Conservation (phyloP, 164 flowering plant species). For the Echeveria elegans region DNA sequence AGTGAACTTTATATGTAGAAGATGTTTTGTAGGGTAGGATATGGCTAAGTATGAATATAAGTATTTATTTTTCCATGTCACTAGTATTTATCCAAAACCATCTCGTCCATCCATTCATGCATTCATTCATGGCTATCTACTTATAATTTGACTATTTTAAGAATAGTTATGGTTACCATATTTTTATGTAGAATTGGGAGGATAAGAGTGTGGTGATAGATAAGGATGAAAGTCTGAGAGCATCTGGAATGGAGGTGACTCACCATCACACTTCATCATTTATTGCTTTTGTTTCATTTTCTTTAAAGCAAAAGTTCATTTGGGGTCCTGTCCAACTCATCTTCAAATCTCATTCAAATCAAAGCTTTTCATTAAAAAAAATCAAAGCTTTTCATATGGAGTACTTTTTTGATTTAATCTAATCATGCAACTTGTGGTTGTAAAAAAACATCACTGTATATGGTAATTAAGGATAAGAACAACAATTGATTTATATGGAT, state of each 20-base stretch:
- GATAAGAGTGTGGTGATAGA: neutral
- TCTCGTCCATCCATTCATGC: neutral
- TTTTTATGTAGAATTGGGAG: too few relatives aligned
- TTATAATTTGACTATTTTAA: neutral
- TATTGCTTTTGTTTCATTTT: neutral
- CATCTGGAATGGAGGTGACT: neutral
- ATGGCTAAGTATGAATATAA: slow-evolving; percentile 3
- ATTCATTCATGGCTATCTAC: neutral
- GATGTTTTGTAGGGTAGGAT: neutral
- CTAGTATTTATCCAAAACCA: neutral
- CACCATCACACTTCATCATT: neutral
- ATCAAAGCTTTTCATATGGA: too few relatives aligned
- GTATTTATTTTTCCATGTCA: too few relatives aligned
- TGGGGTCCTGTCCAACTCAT: neutral
- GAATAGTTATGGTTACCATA: neutral
- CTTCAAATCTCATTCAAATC: too few relatives aligned
- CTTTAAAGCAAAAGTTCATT: neutral
- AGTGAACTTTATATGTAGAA: neutral
- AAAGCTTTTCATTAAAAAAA: too few relatives aligned
- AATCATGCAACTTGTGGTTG: too few relatives aligned
- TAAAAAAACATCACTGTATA: too few relatives aligned
- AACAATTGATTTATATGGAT: too few relatives aligned
- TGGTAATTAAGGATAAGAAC: too few relatives aligned
- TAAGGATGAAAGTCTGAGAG: neutral
- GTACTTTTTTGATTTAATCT: too few relatives aligned